These are phyloP conservation scores for Calonectria pseudoreteaudii DNA, from an alignment of 2,329 filamentous ascomycete species.

Conservation along the genomic window DNA sequence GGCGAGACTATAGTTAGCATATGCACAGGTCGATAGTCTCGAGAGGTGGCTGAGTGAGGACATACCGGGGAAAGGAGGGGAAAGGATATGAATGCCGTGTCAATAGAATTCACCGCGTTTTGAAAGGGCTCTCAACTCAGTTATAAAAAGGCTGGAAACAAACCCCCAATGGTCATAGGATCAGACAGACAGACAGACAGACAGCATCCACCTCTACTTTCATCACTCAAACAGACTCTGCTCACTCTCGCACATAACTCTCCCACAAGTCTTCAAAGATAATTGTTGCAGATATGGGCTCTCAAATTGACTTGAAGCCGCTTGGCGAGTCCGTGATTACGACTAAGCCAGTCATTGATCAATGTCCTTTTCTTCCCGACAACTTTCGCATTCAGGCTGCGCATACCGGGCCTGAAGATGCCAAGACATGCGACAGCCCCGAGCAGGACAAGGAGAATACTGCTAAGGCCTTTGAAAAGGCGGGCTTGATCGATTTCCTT, in stretches of 20 bases:
- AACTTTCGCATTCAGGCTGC: neutral
- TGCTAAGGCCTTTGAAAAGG: neutral
- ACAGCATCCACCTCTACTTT: neutral
- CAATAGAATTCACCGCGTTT: neutral
- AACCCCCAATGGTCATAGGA: no score
- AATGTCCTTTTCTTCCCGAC: neutral
- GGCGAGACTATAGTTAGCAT: neutral
- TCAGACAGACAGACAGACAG: no score
- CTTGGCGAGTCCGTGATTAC: neutral
- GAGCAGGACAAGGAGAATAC: neutral
- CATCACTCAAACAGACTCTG: neutral
- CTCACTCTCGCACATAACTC: neutral
- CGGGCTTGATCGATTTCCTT: neutral
- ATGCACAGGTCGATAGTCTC: neutral
- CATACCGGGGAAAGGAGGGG: neutral
- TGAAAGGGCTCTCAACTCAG: neutral
- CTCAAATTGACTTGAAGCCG: neutral
- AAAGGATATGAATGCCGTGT: neutral
- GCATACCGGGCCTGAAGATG: neutral
- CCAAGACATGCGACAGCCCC: no score
- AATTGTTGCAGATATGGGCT: neutral
- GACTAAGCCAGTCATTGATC: neutral
- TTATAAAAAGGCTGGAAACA: neutral
- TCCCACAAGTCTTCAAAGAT: neutral
- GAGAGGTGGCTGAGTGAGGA: neutral